Evolutionary conservation across 306 rosid genomes (phyloP).

Genomic region (Acacia acuminata): DNA sequence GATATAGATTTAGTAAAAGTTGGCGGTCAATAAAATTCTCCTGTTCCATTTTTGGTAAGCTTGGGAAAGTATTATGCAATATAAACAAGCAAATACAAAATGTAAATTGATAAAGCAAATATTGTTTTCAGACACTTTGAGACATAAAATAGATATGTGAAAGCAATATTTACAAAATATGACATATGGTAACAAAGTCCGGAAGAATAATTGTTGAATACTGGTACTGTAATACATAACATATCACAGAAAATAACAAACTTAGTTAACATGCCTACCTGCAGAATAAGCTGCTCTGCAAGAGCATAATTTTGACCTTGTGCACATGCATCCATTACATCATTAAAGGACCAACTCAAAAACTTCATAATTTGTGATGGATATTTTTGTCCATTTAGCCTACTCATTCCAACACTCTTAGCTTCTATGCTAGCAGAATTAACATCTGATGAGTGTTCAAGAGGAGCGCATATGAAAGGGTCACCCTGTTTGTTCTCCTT

Average conservation of each 20-base stretch:
- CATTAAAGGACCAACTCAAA: slow-evolving; percentile 65
- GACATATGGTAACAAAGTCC: slow-evolving; percentile 6
- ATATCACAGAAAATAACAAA: slow-evolving; percentile 24
- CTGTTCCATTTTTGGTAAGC: background rate
- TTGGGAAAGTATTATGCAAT: slow-evolving; percentile 4
- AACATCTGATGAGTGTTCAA: slow-evolving; percentile 22
- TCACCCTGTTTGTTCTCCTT: slow-evolving; percentile 35
- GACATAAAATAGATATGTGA: slow-evolving; percentile 20
- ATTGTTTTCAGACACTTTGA: slow-evolving; percentile 4
- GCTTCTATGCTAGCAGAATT: slow-evolving; percentile 33
- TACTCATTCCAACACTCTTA: slow-evolving; percentile 34
- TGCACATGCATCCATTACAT: slow-evolving; percentile 65
- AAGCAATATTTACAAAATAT: slow-evolving; percentile 9
- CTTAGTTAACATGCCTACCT: slow-evolving; percentile 47
- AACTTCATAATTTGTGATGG: slow-evolving; percentile 32
- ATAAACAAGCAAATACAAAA: background rate
- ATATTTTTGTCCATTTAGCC: slow-evolving; percentile 27
- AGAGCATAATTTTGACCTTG: slow-evolving; percentile 43
- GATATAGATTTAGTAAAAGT: slow-evolving; percentile 35
- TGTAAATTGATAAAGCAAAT: slow-evolving; percentile 3
- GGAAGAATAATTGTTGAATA: slow-evolving; percentile 9
- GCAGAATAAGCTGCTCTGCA: slow-evolving; percentile 60
- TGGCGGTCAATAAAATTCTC: slow-evolving; percentile 22
- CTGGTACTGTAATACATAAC: background rate
- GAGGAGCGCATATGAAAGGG: slow-evolving; percentile 36